Percentiles rank a stretch among this genome's conserved stretches.
These are phyloP conservation scores for Beta vulgaris DNA, from an alignment of 148 eudicot genomes.

Conservation along the genomic window DNA sequence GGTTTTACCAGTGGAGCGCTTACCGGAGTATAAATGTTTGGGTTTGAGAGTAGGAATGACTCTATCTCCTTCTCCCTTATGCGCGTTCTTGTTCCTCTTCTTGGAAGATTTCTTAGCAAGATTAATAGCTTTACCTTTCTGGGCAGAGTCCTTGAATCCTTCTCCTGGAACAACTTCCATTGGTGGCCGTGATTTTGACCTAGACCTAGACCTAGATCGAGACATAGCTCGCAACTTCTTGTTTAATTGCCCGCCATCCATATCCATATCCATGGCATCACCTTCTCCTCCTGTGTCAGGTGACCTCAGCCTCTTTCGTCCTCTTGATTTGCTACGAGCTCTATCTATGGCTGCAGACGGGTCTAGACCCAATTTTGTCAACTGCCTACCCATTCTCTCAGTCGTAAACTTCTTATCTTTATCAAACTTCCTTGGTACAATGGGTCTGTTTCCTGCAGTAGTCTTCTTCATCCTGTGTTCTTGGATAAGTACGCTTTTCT, in stretches of 20 bases:
- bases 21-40: constrained; percentile 74
- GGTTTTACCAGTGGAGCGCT: constrained; percentile 74
- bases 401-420: constrained; percentile 65
- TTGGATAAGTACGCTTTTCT: constrained; percentile 73
- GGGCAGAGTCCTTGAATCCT: constrained; percentile 62
- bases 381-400: constrained; percentile 78
- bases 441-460: constrained; percentile 70
- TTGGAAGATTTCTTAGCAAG: constrained; percentile 40
- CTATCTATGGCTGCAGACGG: constrained; percentile 62
- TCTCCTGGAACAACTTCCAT: constrained; percentile 70
- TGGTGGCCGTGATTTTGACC: constrained; percentile 64
- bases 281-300: constrained; percentile 25
- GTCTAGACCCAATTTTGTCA: constrained; percentile 66
- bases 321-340: constrained; percentile 75
- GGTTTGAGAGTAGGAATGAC: constrained; percentile 67
- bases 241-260: constrained; percentile 52
- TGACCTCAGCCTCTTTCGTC: constrained; percentile 88
- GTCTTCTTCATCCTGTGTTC: constrained; percentile 85
- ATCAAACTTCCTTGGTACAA: constrained; percentile 69
- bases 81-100: constrained; percentile 77
- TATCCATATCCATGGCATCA: constrained; percentile 66
- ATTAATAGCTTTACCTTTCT: constrained; percentile 69
- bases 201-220: constrained; percentile 47
- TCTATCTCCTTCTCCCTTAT: constrained; percentile 72
- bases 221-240: constrained; percentile 68